Percentiles rank a stretch among this genome's conserved stretches.
These are phyloP conservation scores for Verticillium nubilum DNA, from an alignment of 2,329 filamentous ascomycete genomes.

Conservation along the genomic window DNA sequence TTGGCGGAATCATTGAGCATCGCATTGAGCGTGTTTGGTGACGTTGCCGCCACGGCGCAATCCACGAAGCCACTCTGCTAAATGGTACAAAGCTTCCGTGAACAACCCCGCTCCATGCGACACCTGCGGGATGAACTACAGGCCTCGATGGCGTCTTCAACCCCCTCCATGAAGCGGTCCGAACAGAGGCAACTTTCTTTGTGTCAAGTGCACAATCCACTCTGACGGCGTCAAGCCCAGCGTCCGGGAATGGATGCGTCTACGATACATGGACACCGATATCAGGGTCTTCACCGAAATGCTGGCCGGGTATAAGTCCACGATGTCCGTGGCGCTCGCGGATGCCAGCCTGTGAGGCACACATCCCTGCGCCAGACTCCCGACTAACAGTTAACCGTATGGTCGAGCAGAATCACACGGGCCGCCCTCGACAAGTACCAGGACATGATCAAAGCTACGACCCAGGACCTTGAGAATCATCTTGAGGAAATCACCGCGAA, in stretches of 20 bases:
- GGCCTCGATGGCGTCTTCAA: neutral
- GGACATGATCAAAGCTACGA: neutral
- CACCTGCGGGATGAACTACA: neutral
- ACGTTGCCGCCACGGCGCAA: neutral
- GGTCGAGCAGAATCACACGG: neutral
- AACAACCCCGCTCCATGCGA: neutral
- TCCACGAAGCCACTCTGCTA: neutral
- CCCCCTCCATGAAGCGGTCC: neutral
- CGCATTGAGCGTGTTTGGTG: neutral
- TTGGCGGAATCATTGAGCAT: neutral
- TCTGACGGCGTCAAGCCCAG: constrained; percentile 1
- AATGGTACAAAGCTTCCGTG: constrained; percentile 1
- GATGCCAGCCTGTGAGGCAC: constrained; percentile 1
- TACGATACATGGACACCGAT: constrained; percentile 5
- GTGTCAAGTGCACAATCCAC: neutral
- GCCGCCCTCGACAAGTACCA: neutral
- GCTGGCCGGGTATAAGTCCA: no score
- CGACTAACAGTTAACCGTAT: neutral
- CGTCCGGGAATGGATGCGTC: constrained; percentile 3
- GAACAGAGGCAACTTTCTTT: neutral
- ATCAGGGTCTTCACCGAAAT: constrained; percentile 1
- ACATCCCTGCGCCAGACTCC: neutral
- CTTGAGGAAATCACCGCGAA: constrained; percentile 2
- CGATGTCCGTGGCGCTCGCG: constrained; percentile 2
- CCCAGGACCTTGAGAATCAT: no score